Conservation (phyloP, 2,329 filamentous ascomycete genomes). For the Mollisia scopiformis region DNA sequence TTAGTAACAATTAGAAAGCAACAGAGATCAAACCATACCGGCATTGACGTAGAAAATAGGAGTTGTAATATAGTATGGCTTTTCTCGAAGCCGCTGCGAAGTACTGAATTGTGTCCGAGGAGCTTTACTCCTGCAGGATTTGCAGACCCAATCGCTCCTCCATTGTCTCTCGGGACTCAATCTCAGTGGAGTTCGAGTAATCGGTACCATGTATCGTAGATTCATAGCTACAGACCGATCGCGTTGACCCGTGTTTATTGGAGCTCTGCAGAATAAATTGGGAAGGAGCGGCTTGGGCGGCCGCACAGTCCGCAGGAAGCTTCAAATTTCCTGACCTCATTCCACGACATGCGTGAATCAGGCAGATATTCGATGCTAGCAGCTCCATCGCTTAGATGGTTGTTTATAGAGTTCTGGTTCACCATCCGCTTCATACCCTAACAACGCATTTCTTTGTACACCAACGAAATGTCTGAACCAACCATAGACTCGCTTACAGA, state of each 20-base stretch:
- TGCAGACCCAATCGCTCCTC: constrained; percentile 28
- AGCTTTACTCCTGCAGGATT: constrained; percentile 23
- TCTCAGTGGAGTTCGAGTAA: constrained; percentile 21
- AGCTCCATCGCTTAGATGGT: background rate
- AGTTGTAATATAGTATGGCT: constrained; percentile 94
- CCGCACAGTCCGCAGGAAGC: background rate
- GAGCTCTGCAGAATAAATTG: no score
- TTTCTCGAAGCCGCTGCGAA: constrained; percentile 44
- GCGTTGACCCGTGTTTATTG: background rate
- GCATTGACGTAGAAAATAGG: constrained; percentile 99
- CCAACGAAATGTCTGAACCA: constrained; percentile 42
- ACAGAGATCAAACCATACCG: constrained; percentile 49
- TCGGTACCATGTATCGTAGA: constrained; percentile 21
- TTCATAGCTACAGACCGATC: constrained; percentile 20
- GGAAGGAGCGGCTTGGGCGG: no score
- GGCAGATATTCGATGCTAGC: background rate
- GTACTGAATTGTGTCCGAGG: constrained; percentile 21
- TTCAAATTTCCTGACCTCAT: background rate
- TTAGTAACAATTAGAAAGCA: constrained; percentile 10
- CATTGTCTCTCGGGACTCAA: constrained; percentile 1
- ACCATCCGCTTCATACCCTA: background rate
- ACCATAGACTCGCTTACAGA: constrained; percentile 46
- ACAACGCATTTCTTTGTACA: background rate
- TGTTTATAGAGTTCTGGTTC: background rate
- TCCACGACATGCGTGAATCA: background rate